Evolutionary conservation across 2,329 filamentous ascomycete species (phyloP).

Genomic region (Fusarium irregulare): DNA sequence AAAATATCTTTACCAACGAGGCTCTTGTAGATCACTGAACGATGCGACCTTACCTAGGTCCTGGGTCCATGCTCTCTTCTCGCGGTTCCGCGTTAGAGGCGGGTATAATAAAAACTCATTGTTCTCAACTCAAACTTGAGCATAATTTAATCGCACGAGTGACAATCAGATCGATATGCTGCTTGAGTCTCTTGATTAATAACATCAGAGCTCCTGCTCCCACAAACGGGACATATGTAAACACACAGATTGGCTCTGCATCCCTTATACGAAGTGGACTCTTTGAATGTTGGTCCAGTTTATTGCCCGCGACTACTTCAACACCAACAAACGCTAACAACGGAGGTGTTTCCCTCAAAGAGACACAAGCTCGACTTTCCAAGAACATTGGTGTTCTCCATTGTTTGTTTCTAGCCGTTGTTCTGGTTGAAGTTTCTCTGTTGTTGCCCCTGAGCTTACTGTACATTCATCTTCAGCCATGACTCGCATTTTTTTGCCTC

Average conservation of each 20-base stretch:
- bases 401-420: background rate
- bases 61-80: constrained; percentile 17
- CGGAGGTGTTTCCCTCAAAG: background rate
- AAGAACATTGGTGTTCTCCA: background rate
- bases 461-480: constrained; percentile 3
- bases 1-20: background rate
- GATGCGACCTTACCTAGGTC: constrained; percentile 27
- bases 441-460: constrained; percentile 13
- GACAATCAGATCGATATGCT: background rate
- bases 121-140: constrained; percentile 9
- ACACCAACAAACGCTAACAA: constrained; percentile 16
- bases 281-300: constrained; percentile 13
- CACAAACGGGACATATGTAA: background rate
- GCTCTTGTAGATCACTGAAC: constrained; percentile 21
- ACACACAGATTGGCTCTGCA: background rate
- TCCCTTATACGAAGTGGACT: background rate
- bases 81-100: constrained; percentile 5
- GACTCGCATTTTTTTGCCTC: constrained; percentile 26
- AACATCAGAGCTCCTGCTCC: background rate
- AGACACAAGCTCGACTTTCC: constrained; percentile 2
- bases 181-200: background rate
- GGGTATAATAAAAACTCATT: constrained; percentile 14
- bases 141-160: background rate
- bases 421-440: background rate
- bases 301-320: constrained; percentile 10